These are phyloP conservation scores for Chenopodium quinoa DNA, from an alignment of 148 eudicot species.

Conservation along the genomic window DNA sequence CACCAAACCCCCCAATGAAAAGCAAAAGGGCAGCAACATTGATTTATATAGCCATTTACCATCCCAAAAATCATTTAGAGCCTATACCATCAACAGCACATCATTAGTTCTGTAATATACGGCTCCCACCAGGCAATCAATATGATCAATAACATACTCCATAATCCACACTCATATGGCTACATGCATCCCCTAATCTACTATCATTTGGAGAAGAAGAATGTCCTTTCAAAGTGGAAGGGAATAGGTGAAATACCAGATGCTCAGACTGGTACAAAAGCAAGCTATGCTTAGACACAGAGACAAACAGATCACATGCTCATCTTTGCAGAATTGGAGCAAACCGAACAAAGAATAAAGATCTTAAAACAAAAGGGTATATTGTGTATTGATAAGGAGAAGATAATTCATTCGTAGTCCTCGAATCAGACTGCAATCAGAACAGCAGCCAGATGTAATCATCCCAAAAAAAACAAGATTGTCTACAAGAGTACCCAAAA, in stretches of 20 bases:
- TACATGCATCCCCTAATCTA: background rate
- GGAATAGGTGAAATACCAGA: background rate
- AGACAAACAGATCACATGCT: background rate
- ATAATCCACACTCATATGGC: background rate
- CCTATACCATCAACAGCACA: background rate
- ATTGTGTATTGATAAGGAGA: too few species aligned
- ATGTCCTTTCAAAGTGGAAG: background rate
- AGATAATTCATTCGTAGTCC: too few species aligned
- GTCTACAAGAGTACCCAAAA: background rate
- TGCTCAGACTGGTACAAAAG: background rate
- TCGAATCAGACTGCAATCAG: too few species aligned
- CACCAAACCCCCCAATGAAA: too few species aligned
- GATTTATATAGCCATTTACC: background rate
- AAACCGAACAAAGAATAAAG: background rate
- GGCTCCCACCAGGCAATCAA: background rate
- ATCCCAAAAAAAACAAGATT: background rate
- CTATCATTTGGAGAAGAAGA: background rate
- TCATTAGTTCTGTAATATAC: background rate
- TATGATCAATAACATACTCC: background rate
- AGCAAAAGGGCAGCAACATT: background rate
- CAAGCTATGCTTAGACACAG: background rate
- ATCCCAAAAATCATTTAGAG: background rate
- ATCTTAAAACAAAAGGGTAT: background rate
- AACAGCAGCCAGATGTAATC: too few species aligned
- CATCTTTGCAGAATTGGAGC: too few species aligned